A percentile compares a stretch with the other conserved stretches of the same genome.
These are phyloP conservation scores for Lunularia cruciata DNA, from an alignment of 225 moss, liverwort and hornwort species.

Conservation along the genomic window DNA sequence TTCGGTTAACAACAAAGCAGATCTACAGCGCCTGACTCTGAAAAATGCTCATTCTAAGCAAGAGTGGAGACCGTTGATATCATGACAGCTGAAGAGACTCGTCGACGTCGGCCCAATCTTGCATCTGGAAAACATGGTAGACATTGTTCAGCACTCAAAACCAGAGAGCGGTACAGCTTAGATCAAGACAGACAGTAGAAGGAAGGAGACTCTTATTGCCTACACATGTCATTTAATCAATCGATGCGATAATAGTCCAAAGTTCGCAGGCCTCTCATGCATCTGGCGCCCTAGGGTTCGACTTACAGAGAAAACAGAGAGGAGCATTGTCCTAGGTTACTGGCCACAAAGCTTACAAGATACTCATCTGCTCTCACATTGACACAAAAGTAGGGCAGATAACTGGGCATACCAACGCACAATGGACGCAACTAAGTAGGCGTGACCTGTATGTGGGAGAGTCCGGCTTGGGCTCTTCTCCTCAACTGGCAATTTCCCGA, in stretches of 20 bases:
- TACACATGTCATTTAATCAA: neutral
- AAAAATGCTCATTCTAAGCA: neutral
- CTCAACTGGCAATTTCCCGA: neutral
- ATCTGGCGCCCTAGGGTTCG: slow-evolving; percentile 1
- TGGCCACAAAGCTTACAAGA: neutral
- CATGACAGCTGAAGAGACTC: slow-evolving; percentile 20
- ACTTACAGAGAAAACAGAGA: neutral
- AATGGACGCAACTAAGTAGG: no score
- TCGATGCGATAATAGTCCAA: neutral
- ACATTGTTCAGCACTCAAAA: neutral
- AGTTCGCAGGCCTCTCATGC: neutral
- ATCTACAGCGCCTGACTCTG: neutral
- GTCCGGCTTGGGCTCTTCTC: neutral
- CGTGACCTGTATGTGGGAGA: no score
- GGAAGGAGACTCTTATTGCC: neutral
- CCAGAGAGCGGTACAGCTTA: neutral
- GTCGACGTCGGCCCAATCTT: slow-evolving; percentile 15
- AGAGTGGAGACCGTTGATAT: neutral
- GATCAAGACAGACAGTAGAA: neutral
- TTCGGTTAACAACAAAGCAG: neutral
- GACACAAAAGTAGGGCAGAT: neutral
- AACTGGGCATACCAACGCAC: neutral
- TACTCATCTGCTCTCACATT: neutral
- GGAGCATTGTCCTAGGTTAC: neutral
- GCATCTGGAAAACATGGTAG: neutral